Evolutionary conservation across 2,329 filamentous ascomycete genomes (phyloP).

Genomic region (Fusarium sp.): DNA sequence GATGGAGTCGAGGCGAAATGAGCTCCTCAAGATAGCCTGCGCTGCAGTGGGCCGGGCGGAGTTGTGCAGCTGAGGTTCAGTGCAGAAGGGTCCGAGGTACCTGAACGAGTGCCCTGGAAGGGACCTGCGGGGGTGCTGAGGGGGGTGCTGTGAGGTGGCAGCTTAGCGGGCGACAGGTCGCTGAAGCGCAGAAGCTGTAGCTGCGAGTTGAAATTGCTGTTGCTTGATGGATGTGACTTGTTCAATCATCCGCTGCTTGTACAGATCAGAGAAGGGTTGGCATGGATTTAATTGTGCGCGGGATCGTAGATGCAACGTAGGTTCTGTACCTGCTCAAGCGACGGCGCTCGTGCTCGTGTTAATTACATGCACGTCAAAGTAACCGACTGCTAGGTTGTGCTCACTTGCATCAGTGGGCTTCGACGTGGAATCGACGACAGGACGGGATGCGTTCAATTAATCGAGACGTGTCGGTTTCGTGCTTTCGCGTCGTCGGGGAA

Average conservation of each 20-base stretch:
- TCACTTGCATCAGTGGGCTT: constrained; percentile 32
- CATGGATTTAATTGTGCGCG: constrained; percentile 1
- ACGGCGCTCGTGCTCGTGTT: constrained; percentile 5
- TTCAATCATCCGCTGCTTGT: background rate
- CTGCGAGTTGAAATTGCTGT: background rate
- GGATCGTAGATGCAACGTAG: constrained; percentile 6
- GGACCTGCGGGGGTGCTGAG: constrained; percentile 31
- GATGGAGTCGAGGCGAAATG: constrained; percentile 47
- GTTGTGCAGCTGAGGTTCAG: constrained; percentile 36
- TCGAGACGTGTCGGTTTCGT: constrained; percentile 60
- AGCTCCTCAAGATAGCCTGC: constrained; percentile 41
- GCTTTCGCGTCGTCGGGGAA: constrained; percentile 49
- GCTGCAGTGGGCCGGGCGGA: constrained; percentile 28
- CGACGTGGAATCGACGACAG: constrained; percentile 8
- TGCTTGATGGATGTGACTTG: background rate
- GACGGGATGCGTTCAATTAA: constrained; percentile 49
- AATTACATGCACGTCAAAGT: constrained; percentile 39
- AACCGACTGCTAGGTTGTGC: constrained; percentile 35
- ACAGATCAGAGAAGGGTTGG: background rate
- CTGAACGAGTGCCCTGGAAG: constrained; percentile 26
- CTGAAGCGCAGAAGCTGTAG: constrained; percentile 24
- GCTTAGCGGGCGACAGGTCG: constrained; percentile 29
- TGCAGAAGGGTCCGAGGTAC: constrained; percentile 36
- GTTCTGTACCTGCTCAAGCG: constrained; percentile 17
- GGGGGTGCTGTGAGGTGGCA: constrained; percentile 30